phyloP scores from a whole-genome alignment of 495 filamentous ascomycete species.

The Penicillium bialowiezense region DNA sequence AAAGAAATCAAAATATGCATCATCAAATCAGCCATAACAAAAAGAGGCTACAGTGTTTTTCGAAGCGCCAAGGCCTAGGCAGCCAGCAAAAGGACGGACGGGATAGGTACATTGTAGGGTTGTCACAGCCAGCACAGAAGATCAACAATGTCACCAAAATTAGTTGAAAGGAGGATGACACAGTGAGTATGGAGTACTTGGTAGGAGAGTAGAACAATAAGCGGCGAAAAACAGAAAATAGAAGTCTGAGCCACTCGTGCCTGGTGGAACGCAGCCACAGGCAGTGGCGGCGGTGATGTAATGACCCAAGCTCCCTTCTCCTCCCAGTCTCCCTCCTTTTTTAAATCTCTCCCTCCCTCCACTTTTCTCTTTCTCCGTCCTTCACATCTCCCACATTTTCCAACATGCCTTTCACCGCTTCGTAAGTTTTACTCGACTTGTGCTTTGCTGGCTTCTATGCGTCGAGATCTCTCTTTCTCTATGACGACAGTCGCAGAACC shows the following conservation, averaged over 20 bases:
- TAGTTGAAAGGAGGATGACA: no score
- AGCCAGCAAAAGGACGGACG: conserved; percentile 21
- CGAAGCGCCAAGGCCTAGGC: conserved; percentile 29
- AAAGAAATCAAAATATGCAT: not conserved
- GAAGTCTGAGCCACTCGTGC: conserved; percentile 7
- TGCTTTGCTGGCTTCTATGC: not conserved
- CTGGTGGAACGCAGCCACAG: conserved; percentile 13
- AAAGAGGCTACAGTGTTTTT: not conserved
- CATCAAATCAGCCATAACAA: no score
- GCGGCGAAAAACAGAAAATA: not conserved
- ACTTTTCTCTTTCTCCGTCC: not conserved
- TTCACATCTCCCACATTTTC: not conserved
- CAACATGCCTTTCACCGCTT: conserved; percentile 64
- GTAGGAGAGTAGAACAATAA: not conserved
- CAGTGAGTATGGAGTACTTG: not conserved
- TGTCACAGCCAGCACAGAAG: not conserved
- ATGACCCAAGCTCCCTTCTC: conserved; percentile 11
- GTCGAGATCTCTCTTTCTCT: not conserved
- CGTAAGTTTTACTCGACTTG: conserved; percentile 41
- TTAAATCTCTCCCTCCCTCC: conserved; percentile 11
- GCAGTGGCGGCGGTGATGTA: conserved; percentile 20
- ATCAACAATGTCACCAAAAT: not conserved
- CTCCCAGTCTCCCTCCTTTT: conserved; percentile 3
- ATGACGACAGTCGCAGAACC: no score
- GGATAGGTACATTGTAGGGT: conserved; percentile 19